phyloP scores from a whole-genome alignment of 2,329 filamentous ascomycete genomes.

The Saccharata proteae region DNA sequence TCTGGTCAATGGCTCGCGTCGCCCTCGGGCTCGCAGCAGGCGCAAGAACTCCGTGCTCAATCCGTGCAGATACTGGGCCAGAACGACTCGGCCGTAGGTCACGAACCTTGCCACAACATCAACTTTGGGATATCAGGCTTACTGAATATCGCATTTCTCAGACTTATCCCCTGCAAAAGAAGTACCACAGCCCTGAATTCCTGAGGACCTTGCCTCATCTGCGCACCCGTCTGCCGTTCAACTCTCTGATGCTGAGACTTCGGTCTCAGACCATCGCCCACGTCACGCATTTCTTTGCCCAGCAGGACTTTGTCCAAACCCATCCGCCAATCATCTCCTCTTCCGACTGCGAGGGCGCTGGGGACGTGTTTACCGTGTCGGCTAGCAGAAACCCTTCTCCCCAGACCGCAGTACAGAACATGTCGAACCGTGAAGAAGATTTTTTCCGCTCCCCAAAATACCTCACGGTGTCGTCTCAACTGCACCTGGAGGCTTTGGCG shows the following conservation, averaged over 20 bases:
- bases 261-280: slow-evolving; percentile 68
- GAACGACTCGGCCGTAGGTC: slow-evolving; percentile 64
- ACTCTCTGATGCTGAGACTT: slow-evolving; percentile 67
- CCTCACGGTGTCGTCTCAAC: slow-evolving; percentile 85
- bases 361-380: slow-evolving; percentile 72
- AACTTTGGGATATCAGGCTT: slow-evolving; percentile 10
- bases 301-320: slow-evolving; percentile 62
- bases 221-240: slow-evolving; percentile 67
- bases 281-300: slow-evolving; percentile 63
- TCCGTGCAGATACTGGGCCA: slow-evolving; percentile 59
- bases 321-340: slow-evolving; percentile 93
- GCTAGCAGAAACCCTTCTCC: slow-evolving; percentile 16
- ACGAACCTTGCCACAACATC: slow-evolving; percentile 2
- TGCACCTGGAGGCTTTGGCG: slow-evolving; percentile 85
- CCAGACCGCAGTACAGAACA: slow-evolving; percentile 3
- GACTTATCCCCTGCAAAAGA: slow-evolving; percentile 91
- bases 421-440: slow-evolving; percentile 21
- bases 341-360: slow-evolving; percentile 92
- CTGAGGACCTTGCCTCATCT: slow-evolving; percentile 82
- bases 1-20: slow-evolving; percentile 66
- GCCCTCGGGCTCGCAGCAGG: slow-evolving; percentile 53
- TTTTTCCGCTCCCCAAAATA: slow-evolving; percentile 90
- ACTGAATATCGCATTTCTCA: slow-evolving; percentile 27
- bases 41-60: slow-evolving; percentile 67
- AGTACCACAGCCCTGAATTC: slow-evolving; percentile 83